phyloP scores from a whole-genome alignment of 2,329 filamentous ascomycete species.

The Colletotrichum acutatum region DNA sequence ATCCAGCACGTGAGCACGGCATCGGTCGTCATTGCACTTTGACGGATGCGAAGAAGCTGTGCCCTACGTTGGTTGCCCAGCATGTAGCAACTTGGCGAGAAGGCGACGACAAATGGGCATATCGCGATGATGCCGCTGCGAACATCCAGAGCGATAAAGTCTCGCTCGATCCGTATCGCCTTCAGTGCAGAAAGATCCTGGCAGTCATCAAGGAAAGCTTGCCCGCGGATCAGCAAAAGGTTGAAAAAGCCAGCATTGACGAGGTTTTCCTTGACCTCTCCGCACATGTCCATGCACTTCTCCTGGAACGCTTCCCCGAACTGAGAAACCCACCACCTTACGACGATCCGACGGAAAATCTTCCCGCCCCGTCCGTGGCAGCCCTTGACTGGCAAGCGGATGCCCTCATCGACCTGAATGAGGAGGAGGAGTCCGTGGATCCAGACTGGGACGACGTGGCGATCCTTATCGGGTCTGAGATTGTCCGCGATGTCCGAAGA shows the following conservation, averaged over 20 bases:
- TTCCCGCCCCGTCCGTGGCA: constrained; percentile 76
- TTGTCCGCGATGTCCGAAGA: constrained; percentile 80
- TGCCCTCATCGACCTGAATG: constrained; percentile 82
- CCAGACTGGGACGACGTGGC: constrained; percentile 97
- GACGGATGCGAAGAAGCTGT: constrained; percentile 85
- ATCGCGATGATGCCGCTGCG: constrained; percentile 81
- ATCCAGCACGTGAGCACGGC: constrained; percentile 84
- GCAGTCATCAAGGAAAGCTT: constrained; percentile 80
- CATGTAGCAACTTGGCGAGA: constrained; percentile 97
- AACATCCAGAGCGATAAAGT: constrained; percentile 93
- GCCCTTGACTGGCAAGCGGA: constrained; percentile 87
- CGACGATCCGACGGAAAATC: constrained; percentile 74
- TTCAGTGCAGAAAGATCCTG: constrained; percentile 86
- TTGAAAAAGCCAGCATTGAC: constrained; percentile 96
- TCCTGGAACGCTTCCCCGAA: constrained; percentile 83
- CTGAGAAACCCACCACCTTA: constrained; percentile 75
- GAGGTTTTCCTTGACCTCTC: constrained; percentile 96
- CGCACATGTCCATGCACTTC: constrained; percentile 79
- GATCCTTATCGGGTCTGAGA: constrained; percentile 87
- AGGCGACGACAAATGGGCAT: constrained; percentile 91
- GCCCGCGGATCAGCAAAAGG: constrained; percentile 72
- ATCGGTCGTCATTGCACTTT: constrained; percentile 83
- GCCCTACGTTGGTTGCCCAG: constrained; percentile 84
- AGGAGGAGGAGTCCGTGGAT: constrained; percentile 79
- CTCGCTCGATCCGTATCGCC: constrained; percentile 89